Percentiles rank a stretch among this genome's conserved stretches.
Evolutionary conservation across 129 eudicot species (phyloP).

Genomic region (Tagetes erecta): DNA sequence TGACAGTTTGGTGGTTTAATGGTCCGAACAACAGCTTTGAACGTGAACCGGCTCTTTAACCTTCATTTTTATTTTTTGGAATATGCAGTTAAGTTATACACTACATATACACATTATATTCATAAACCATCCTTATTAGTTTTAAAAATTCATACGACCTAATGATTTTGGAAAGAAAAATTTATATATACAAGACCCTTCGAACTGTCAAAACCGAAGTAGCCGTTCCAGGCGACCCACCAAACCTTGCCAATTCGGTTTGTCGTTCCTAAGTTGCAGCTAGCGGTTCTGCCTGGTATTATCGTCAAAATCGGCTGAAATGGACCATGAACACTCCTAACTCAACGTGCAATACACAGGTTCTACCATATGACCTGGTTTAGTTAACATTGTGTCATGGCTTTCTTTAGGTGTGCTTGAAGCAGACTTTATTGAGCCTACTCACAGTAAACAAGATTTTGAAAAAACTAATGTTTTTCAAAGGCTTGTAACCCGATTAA

Average conservation of each 20-base stretch:
- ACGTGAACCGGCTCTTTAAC: neutral
- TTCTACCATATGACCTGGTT: neutral
- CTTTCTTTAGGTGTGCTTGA: slow-evolving; percentile 53
- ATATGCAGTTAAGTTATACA: neutral
- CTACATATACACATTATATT: neutral
- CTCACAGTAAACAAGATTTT: slow-evolving; percentile 70
- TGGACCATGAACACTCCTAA: neutral
- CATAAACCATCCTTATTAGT: neutral
- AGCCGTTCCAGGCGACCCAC: neutral
- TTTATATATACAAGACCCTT: too few relatives aligned
- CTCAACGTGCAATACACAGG: neutral
- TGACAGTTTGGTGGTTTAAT: neutral
- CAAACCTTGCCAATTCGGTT: neutral
- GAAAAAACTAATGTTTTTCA: slow-evolving; percentile 62
- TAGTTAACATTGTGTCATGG: slow-evolving; percentile 2
- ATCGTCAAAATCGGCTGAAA: neutral
- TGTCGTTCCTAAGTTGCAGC: neutral
- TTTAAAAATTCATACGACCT: neutral
- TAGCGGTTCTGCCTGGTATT: neutral
- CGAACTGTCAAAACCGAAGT: neutral
- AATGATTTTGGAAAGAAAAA: neutral
- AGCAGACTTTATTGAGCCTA: slow-evolving; percentile 62
- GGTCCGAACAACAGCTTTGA: neutral
- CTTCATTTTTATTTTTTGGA: neutral
- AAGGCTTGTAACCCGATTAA: slow-evolving; percentile 59